Conservation (phyloP, 2,329 filamentous ascomycete genomes). For the Zelopaecilomyces penicillatus region DNA sequence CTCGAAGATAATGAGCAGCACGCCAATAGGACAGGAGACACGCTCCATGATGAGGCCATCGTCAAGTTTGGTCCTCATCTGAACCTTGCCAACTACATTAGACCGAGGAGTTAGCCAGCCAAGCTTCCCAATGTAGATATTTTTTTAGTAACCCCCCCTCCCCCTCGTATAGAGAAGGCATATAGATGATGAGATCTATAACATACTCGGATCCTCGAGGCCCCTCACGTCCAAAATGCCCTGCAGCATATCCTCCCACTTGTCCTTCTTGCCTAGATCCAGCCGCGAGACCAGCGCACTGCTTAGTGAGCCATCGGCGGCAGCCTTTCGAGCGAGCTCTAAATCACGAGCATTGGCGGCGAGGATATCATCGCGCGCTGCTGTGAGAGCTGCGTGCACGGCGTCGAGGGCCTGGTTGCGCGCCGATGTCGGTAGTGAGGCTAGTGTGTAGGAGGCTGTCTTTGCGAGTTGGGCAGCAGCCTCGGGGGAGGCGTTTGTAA, state of each 20-base stretch:
- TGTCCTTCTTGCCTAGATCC: slow-evolving; percentile 77
- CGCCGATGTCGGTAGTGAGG: slow-evolving; percentile 64
- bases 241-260: slow-evolving; percentile 96
- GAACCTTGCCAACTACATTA: slow-evolving; percentile 66
- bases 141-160: too few relatives aligned
- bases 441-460: slow-evolving; percentile 71
- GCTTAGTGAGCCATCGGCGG: slow-evolving; percentile 66
- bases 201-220: slow-evolving; percentile 75
- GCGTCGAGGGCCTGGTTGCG: slow-evolving; percentile 80
- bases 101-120: not conserved
- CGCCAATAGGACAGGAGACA: slow-evolving; percentile 88
- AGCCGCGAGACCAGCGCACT: slow-evolving; percentile 80
- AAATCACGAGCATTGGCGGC: slow-evolving; percentile 82
- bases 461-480: slow-evolving; percentile 74
- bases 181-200: not conserved
- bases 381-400: slow-evolving; percentile 68
- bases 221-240: slow-evolving; percentile 83
- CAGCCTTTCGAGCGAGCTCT: slow-evolving; percentile 62
- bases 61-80: slow-evolving; percentile 76
- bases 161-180: too few relatives aligned
- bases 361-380: slow-evolving; percentile 66
- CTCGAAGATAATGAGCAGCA: slow-evolving; percentile 98
- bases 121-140: not conserved
- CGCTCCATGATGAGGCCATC: slow-evolving; percentile 78
- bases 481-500: slow-evolving; percentile 74